These are phyloP conservation scores for Aspergillus unguis DNA, from an alignment of 2,329 filamentous ascomycete genomes.

Conservation along the genomic window DNA sequence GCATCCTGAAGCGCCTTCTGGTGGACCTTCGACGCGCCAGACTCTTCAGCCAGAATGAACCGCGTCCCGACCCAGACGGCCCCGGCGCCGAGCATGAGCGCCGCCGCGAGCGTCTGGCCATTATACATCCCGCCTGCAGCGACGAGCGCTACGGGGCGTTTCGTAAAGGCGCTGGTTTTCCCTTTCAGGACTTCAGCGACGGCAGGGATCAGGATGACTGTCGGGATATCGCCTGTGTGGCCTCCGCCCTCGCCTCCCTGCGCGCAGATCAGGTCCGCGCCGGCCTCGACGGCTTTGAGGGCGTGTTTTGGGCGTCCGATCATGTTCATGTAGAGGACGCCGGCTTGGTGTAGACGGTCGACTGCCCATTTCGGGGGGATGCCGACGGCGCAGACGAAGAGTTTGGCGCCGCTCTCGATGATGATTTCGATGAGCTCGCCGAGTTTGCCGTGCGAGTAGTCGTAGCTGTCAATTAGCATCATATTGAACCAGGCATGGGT, in stretches of 20 bases:
- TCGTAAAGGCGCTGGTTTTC: slow-evolving; percentile 81
- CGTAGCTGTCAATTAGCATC: slow-evolving; percentile 64
- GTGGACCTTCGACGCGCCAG: slow-evolving; percentile 86
- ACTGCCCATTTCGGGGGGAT: slow-evolving; percentile 86
- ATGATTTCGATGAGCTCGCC: slow-evolving; percentile 84
- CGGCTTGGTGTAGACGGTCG: slow-evolving; percentile 80
- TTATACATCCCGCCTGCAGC: slow-evolving; percentile 96
- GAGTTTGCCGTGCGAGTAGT: slow-evolving; percentile 99
- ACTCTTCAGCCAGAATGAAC: slow-evolving; percentile 91
- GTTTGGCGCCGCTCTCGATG: slow-evolving; percentile 83
- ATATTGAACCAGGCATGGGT: not conserved
- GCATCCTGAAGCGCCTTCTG: slow-evolving; percentile 92
- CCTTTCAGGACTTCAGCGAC: slow-evolving; percentile 78
- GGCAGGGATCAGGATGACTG: slow-evolving; percentile 84
- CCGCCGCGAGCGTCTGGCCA: slow-evolving; percentile 81
- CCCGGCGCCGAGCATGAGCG: slow-evolving; percentile 86
- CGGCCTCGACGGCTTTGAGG: slow-evolving; percentile 87
- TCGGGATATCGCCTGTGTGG: slow-evolving; percentile 92
- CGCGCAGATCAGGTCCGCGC: slow-evolving; percentile 94
- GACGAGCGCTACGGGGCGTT: slow-evolving; percentile 81
- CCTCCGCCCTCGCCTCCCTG: slow-evolving; percentile 97
- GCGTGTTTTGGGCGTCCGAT: slow-evolving; percentile 99
- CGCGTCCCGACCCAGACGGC: slow-evolving; percentile 97
- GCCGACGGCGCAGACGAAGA: slow-evolving; percentile 96
- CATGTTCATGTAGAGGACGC: slow-evolving; percentile 99